These are phyloP conservation scores for Lodderomyces parapsilosis DNA, from an alignment of 1,139 yeast species.

Conservation along the genomic window DNA sequence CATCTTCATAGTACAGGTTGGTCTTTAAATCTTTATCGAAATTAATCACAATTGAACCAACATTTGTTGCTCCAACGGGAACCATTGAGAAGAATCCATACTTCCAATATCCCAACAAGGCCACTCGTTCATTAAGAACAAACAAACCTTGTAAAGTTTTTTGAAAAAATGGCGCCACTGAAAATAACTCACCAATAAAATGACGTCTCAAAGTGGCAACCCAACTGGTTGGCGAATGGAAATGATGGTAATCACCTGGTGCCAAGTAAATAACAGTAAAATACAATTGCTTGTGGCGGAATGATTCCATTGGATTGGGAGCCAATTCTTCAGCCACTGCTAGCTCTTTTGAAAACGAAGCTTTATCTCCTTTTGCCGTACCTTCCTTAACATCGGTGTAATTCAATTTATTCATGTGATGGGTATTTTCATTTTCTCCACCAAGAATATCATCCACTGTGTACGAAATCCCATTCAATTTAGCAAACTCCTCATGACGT, in stretches of 20 bases:
- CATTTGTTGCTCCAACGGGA: conserved; percentile 99
- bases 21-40: conserved; percentile 91
- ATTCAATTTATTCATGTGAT: conserved; percentile 44
- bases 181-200: conserved; percentile 91
- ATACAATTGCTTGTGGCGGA: conserved; percentile 60
- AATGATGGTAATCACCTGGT: conserved; percentile 98
- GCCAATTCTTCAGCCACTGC: conserved; percentile 44
- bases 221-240: conserved; percentile 97
- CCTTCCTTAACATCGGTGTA: conserved; percentile 64
- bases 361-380: conserved; percentile 31
- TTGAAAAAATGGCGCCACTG: conserved; percentile 97
- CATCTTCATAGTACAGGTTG: conserved; percentile 66
- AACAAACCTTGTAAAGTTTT: conserved; percentile 81
- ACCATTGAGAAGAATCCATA: conserved; percentile 98
- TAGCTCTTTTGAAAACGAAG: conserved; percentile 37
- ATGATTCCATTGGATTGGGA: conserved; percentile 33
- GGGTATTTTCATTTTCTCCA: conserved; percentile 26
- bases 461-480: conserved; percentile 71
- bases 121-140: conserved; percentile 92
- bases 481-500: conserved; percentile 76
- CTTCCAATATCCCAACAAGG: conserved; percentile 93
- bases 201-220: conserved; percentile 91
- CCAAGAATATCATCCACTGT: conserved; percentile 71
- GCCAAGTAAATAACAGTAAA: conserved; percentile 94
- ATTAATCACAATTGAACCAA: conserved; percentile 88